These are phyloP conservation scores for Aspergillus arachidicola DNA, from an alignment of 2,329 filamentous ascomycete species.

Conservation along the genomic window DNA sequence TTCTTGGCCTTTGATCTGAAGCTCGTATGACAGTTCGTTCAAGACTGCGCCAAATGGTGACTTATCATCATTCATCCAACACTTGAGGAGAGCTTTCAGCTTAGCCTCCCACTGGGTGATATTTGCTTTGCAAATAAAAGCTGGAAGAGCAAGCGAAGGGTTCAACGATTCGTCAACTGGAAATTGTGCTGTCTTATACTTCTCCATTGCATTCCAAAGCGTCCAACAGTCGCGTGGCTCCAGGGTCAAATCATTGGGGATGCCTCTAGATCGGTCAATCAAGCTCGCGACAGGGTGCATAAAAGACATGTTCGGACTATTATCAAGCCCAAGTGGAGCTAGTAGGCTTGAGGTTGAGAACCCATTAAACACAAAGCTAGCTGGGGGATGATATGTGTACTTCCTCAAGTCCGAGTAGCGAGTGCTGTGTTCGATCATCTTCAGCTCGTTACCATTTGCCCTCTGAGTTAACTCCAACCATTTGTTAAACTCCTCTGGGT, in stretches of 20 bases:
- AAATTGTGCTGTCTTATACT: slow-evolving; percentile 56
- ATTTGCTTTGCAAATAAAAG: slow-evolving; percentile 64
- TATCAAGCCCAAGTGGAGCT: slow-evolving; percentile 50
- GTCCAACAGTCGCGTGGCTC: slow-evolving; percentile 71
- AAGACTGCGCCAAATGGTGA: slow-evolving; percentile 59
- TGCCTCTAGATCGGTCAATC: slow-evolving; percentile 61
- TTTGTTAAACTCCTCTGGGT: slow-evolving; percentile 67
- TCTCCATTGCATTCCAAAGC: slow-evolving; percentile 66
- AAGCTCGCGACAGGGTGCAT: slow-evolving; percentile 70
- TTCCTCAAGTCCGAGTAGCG: slow-evolving; percentile 80
- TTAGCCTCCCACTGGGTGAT: slow-evolving; percentile 66
- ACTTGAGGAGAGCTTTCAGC: slow-evolving; percentile 60
- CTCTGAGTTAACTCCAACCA: slow-evolving; percentile 70
- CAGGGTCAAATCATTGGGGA: slow-evolving; percentile 68
- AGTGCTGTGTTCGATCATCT: slow-evolving; percentile 68
- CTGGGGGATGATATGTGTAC: slow-evolving; percentile 64
- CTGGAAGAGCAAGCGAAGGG: slow-evolving; percentile 49
- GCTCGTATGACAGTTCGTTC: slow-evolving; percentile 44
- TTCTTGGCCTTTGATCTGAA: neutral
- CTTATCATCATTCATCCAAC: slow-evolving; percentile 61
- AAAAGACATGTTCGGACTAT: slow-evolving; percentile 55
- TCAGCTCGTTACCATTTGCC: slow-evolving; percentile 63
- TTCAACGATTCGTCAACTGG: slow-evolving; percentile 41
- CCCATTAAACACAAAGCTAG: slow-evolving; percentile 54
- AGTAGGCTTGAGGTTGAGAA: slow-evolving; percentile 38